These are phyloP conservation scores for Trichoderma breve DNA, from an alignment of 2,329 filamentous ascomycete species.

Conservation along the genomic window DNA sequence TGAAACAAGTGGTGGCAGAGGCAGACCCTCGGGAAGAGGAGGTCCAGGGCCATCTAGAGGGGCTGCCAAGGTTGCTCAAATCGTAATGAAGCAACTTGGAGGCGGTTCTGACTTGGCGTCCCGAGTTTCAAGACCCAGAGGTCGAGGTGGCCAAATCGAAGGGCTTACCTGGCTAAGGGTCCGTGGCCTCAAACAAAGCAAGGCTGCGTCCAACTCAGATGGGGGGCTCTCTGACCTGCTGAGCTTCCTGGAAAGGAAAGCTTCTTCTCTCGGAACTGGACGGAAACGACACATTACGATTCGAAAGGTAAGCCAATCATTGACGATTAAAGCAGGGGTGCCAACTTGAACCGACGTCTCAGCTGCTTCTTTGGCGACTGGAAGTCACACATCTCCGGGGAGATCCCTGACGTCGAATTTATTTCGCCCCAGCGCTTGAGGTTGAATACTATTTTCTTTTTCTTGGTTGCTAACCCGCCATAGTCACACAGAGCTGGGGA, in stretches of 20 bases:
- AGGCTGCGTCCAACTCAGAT: conserved; percentile 63
- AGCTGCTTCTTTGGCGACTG: conserved; percentile 18
- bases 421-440: conserved; percentile 20
- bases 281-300: conserved; percentile 57
- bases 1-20: conserved; percentile 31
- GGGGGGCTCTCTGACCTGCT: conserved; percentile 65
- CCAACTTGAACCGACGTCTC: conserved; percentile 17
- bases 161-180: conserved; percentile 46
- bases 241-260: conserved; percentile 69
- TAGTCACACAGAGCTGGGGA: conserved; percentile 70
- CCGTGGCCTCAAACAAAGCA: conserved; percentile 65
- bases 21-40: conserved; percentile 32
- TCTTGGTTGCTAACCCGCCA: conserved; percentile 64
- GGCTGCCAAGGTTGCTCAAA: conserved; percentile 41
- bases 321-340: conserved; percentile 34
- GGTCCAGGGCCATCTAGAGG: conserved; percentile 29
- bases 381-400: conserved; percentile 14
- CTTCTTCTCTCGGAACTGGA: conserved; percentile 51
- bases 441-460: conserved; percentile 37
- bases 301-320: conserved; percentile 69
- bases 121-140: conserved; percentile 34
- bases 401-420: conserved; percentile 13
- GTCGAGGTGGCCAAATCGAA: conserved; percentile 25
- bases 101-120: conserved; percentile 36
- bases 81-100: conserved; percentile 43